Evolutionary conservation across 2,329 filamentous ascomycete genomes (phyloP).

Genomic region (Aspergillus viridinutans): DNA sequence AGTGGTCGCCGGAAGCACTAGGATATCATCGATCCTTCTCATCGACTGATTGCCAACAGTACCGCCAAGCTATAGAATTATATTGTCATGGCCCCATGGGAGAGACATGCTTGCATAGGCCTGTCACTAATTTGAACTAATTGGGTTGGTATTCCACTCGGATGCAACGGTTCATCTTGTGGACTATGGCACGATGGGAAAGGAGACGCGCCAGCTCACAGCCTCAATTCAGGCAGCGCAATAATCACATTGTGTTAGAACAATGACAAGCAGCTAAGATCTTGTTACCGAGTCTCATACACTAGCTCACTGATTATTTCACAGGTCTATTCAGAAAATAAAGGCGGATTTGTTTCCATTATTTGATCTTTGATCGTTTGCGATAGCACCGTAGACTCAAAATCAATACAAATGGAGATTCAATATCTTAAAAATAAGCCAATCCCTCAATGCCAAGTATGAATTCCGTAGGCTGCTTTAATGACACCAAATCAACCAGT

Average conservation of each 20-base stretch:
- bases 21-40: neutral
- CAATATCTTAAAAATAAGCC: neutral
- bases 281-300: neutral
- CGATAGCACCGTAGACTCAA: too few relatives aligned
- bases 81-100: neutral
- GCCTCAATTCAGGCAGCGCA: neutral
- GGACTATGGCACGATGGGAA: neutral
- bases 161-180: constrained; percentile 4
- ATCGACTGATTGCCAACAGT: neutral
- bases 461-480: neutral
- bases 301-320: too few relatives aligned
- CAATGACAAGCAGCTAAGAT: neutral
- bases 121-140: neutral
- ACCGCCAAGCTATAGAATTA: neutral
- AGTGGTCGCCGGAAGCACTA: neutral
- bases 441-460: neutral
- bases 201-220: neutral
- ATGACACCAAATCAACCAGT: neutral
- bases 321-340: neutral
- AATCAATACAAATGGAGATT: neutral
- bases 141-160: constrained; percentile 1
- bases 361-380: neutral
- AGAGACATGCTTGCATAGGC: neutral
- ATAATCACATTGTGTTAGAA: neutral
- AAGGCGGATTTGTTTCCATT: neutral